Evolutionary conservation across 176 grass and related monocot species (phyloP), one percentile per base, ranked within the genome.

Genomic region (Pontederia paniculata): DNA sequence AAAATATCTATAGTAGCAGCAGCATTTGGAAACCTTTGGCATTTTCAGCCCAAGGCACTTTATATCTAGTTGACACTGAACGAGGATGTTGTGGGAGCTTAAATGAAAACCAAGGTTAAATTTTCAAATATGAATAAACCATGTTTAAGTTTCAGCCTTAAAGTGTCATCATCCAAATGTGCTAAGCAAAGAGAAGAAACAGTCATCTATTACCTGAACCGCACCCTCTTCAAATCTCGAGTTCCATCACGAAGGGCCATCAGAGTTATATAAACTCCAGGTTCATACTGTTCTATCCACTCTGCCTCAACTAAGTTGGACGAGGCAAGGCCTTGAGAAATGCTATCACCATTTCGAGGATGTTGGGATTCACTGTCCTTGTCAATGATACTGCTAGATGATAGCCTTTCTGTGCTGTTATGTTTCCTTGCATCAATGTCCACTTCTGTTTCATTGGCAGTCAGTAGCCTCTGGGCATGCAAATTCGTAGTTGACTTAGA

Each of bases 211-310:
- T 72, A 91, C 94, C 94, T 98, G 87, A 98, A 98, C 63, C 94
- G 83, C 12, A 98, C 94, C 49, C 94, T 65, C 75, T 93, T 98
- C 60, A 98, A 73, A 53, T 98, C 87, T 71, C 79, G 90, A 23
- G 70, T 84, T 60, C 94, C 94, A 79, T 98, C 83, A 23, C 22
- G 63, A 46, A 98, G 75, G 45, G 94, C 62, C 44, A 85, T 66
- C 13, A 98, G 70, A 10, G 94, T 98, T 28, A 98, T 55, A 80
- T 98, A 98, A 6, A 98, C 94, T 22, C 94, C 94, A 21, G 87
- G 80, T 45, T 98, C 94, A 22, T 85, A 98, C 66, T 93, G 94
- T 52, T 93, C 94, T 55, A 93, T 85, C 87, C 86, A 98, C 65
- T 98, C 87, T 2, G 87, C 78, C 57, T 98, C 87, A 1, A 85